These are phyloP conservation scores for Carnegiea gigantea DNA, from an alignment of 179 eudicot genomes.

Conservation along the genomic window DNA sequence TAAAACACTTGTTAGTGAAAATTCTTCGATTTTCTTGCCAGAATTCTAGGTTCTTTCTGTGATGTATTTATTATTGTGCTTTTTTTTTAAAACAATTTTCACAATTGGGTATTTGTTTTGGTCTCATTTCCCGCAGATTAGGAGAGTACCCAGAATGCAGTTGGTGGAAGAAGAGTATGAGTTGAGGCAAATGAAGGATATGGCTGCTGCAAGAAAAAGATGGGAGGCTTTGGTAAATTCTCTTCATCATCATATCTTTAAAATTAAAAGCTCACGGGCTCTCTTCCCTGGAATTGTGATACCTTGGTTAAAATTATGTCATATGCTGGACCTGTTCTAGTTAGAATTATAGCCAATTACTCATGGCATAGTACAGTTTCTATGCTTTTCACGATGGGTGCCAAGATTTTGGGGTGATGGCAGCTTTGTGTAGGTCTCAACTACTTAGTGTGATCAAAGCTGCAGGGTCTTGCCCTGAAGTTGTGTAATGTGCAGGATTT, in stretches of 20 bases:
- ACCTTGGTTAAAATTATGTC: no score
- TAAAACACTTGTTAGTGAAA: slow-evolving; percentile 34
- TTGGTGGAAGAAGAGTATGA: slow-evolving; percentile 77
- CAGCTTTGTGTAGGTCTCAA: background rate
- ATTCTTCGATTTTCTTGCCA: background rate
- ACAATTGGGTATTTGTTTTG: slow-evolving; percentile 15
- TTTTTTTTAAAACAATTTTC: background rate
- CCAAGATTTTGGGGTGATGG: background rate
- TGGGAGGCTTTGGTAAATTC: slow-evolving; percentile 85
- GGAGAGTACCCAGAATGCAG: slow-evolving; percentile 54
- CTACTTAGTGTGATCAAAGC: background rate
- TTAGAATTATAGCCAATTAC: background rate
- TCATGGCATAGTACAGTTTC: background rate
- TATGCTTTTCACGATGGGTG: background rate
- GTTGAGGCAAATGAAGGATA: slow-evolving; percentile 84
- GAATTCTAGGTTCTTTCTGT: background rate
- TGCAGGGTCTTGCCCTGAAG: background rate
- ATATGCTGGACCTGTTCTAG: no score
- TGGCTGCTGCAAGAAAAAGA: slow-evolving; percentile 98
- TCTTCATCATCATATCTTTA: background rate
- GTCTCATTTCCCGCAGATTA: slow-evolving; percentile 29
- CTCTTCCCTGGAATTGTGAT: background rate
- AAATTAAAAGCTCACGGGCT: no score
- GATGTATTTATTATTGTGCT: background rate
- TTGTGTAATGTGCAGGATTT: background rate